Conservation (phyloP, 78 protist genomes). For the Monosiga brevicollis region DNA sequence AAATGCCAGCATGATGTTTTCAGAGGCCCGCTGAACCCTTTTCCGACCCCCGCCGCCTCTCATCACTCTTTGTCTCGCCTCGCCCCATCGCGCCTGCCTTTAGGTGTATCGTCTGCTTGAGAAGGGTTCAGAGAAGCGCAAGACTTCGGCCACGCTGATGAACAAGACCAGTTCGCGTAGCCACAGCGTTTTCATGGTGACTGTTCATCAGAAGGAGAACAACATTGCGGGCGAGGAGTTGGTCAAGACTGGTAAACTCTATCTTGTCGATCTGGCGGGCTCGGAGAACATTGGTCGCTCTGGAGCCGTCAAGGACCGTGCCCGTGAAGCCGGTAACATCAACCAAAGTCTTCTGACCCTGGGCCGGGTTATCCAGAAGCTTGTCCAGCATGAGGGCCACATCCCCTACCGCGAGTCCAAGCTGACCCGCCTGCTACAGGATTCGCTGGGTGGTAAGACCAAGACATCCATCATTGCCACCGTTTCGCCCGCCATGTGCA, state of each 20-base stretch:
- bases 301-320: not conserved
- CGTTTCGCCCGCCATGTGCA: constrained; percentile 55
- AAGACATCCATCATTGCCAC: constrained; percentile 90
- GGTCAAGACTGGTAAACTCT: constrained; percentile 1
- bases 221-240: not conserved
- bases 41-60: too few species aligned
- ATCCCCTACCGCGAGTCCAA: constrained; percentile 72
- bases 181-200: constrained; percentile 3
- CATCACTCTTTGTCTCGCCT: not conserved
- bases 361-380: constrained; percentile 80
- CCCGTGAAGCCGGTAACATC: constrained; percentile 75
- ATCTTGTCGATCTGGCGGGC: constrained; percentile 52
- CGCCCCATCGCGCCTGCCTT: not conserved
- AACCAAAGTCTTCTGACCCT: constrained; percentile 83
- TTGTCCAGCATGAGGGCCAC: constrained; percentile 46
- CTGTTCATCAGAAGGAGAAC: not conserved
- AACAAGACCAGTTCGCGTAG: constrained; percentile 23
- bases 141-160: constrained; percentile 14
- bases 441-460: constrained; percentile 87
- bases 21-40: not conserved
- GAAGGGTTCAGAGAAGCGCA: not conserved
- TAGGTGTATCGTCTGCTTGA: not conserved
- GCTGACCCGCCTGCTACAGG: constrained; percentile 86
- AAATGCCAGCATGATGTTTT: not conserved
- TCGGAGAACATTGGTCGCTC: constrained; percentile 32